phyloP scores from a whole-genome alignment of 805 yeast species.

The Cyberlindnera saturnus region DNA sequence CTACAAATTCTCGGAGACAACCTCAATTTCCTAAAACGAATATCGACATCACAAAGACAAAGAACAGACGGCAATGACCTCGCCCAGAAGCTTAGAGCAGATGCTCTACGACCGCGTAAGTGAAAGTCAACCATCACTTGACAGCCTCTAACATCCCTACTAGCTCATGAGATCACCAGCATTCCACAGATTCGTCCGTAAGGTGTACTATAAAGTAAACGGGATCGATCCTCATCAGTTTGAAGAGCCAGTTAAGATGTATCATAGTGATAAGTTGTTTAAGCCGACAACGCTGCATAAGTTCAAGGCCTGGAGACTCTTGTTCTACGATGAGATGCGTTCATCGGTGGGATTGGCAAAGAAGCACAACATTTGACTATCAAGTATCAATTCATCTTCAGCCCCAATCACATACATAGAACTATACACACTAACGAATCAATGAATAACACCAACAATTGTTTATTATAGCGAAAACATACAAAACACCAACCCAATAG shows the following conservation, averaged over 20 bases:
- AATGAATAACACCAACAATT: too few species aligned
- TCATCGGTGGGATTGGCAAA: conserved; percentile 42
- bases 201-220: conserved; percentile 58
- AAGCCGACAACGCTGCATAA: conserved; percentile 50
- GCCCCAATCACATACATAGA: too few species aligned
- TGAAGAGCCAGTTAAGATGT: conserved; percentile 15
- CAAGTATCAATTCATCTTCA: background rate
- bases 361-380: conserved; percentile 12
- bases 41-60: background rate
- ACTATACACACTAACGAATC: too few species aligned
- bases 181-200: conserved; percentile 58
- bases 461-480: too few species aligned
- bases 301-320: conserved; percentile 50
- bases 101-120: background rate
- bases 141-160: background rate
- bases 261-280: conserved; percentile 13
- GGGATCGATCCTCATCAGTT: conserved; percentile 34
- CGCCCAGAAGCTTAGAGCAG: background rate
- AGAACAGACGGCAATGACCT: background rate
- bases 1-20: background rate
- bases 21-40: background rate
- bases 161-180: conserved; percentile 48
- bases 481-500: too few species aligned
- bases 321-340: conserved; percentile 59
- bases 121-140: background rate